Conservation (phyloP, 2,329 filamentous ascomycete species). For the Fusarium longipes region DNA sequence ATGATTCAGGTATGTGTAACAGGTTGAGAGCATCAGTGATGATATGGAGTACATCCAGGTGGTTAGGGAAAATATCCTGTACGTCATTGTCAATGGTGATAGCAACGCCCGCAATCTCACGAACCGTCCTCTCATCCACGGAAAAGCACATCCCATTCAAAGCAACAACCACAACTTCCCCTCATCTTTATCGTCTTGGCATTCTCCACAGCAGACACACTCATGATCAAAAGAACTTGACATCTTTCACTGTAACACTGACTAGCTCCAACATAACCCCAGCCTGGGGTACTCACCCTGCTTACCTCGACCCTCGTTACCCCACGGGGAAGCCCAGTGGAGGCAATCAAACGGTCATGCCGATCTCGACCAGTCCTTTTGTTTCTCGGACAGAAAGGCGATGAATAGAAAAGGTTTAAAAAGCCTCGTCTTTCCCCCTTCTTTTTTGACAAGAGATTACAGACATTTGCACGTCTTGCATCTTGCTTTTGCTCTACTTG, state of each 20-base stretch:
- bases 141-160: slow-evolving; percentile 1
- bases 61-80: not conserved
- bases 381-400: not conserved
- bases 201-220: slow-evolving; percentile 25
- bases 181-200: slow-evolving; percentile 27
- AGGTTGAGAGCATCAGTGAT: accelerated
- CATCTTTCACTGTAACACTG: not conserved
- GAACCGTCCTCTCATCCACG: not conserved
- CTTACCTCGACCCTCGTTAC: slow-evolving; percentile 19
- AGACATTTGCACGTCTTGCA: slow-evolving; percentile 11
- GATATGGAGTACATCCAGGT: accelerated
- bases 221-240: slow-evolving; percentile 25
- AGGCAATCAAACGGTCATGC: slow-evolving; percentile 12
- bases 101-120: not conserved
- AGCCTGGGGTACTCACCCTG: slow-evolving; percentile 8
- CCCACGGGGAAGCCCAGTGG: slow-evolving; percentile 41
- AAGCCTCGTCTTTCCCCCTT: slow-evolving; percentile 4
- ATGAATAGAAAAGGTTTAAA: slow-evolving; percentile 10
- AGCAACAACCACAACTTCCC: slow-evolving; percentile 1
- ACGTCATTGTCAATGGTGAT: not conserved
- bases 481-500: not conserved
- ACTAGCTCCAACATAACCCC: slow-evolving; percentile 1
- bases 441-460: not conserved
- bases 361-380: slow-evolving; percentile 17
- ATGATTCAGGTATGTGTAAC: accelerated